Evolutionary conservation across 768 basidiomycete species (phyloP), one percentile per base, ranked within the genome.

Genomic region (Thelephora aurantiotincta): DNA sequence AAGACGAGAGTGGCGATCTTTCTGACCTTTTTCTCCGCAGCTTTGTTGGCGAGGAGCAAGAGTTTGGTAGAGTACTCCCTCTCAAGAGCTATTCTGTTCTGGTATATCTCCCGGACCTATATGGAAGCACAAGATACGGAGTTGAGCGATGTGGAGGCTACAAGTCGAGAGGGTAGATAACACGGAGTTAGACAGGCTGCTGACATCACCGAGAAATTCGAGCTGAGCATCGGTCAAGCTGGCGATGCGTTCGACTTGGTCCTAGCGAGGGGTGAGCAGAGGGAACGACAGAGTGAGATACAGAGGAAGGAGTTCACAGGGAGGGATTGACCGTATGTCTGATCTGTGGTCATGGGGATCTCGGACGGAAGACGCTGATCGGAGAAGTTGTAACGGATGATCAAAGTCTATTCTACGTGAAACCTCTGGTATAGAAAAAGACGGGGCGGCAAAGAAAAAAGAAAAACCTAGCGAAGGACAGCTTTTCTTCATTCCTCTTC

Each of bases 31-130:
- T 78, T 84, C 38, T 90, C 88, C 9, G 67, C 63, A 1, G 79
- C 78, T 58, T 79, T 87, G 60, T 73, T 78, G 6, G 71, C 70
- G 30, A 91, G 61, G 13, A 67, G 61, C 56, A 81, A 78, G 9
- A 91, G 67, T 58, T 83, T 88, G 20, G 63, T 58, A 0, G 85
- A 82, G 58, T 87, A 90, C 58, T 91, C 87, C 45, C 80, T 76
- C 61, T 91, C 88, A 11, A 90, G 65, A 6, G 68, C 71, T 9
- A 67, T 77, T 41, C 80, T 73, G 45, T 80, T 81, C 37, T 68
- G 67, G 57, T 85, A 81, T 44, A 90, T 54, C 41, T 89, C 85
- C 49, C 82, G 76, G 46, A 84, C 73, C 87, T 89, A 51, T 37
- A 36, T 2, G 45, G 22, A 20, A 14, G 33, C 22, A 33, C 46